phyloP scores from a whole-genome alignment of 2,329 filamentous ascomycete genomes.

The Trichoderma asperellum region DNA sequence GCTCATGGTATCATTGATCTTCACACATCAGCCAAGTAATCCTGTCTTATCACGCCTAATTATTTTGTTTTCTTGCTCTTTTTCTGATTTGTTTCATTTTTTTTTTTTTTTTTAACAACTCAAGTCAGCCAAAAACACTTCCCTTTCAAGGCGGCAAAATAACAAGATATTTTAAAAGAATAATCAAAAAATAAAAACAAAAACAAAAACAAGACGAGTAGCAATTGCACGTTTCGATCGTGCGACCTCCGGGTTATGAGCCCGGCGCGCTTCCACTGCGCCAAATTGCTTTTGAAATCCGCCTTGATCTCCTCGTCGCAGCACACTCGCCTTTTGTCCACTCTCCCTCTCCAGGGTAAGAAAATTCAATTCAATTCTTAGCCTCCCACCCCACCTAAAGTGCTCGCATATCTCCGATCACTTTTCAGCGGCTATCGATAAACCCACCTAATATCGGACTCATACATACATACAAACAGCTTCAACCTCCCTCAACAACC shows the following conservation, averaged over 20 bases:
- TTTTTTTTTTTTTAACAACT: no score
- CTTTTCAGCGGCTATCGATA: constrained; percentile 25
- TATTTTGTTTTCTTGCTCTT: no score
- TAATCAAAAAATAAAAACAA: background rate
- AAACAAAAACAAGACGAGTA: background rate
- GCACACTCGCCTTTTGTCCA: background rate
- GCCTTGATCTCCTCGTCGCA: background rate
- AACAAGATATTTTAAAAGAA: no score
- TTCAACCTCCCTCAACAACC: background rate
- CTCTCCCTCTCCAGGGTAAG: background rate
- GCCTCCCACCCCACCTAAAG: constrained; percentile 3
- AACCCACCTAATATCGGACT: background rate
- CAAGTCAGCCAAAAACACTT: no score
- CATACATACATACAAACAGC: background rate
- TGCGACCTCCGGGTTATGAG: background rate
- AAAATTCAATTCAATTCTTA: background rate
- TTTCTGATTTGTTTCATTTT: no score
- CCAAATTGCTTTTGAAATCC: background rate
- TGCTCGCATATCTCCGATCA: constrained; percentile 27
- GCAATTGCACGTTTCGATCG: background rate
- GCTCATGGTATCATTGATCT: background rate
- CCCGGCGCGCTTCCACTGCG: background rate
- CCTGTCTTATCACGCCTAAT: no score
- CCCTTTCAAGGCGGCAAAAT: no score
- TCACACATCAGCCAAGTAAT: no score